Conservation (phyloP, 2,329 filamentous ascomycete species). For the Penicillium sp. region DNA sequence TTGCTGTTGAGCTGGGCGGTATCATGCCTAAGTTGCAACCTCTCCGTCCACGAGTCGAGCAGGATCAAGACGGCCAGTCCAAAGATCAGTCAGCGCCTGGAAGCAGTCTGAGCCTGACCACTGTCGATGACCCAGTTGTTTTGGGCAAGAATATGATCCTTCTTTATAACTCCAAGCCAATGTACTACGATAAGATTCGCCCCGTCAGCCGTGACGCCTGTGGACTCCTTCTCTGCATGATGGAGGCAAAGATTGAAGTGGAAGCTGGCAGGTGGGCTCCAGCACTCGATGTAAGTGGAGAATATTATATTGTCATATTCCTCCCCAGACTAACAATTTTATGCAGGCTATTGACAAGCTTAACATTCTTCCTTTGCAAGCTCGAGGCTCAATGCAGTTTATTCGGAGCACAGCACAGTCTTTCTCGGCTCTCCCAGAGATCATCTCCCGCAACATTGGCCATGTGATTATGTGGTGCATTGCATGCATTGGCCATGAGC, state of each 20-base stretch:
- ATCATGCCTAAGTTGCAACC: constrained; percentile 76
- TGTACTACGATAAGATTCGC: constrained; percentile 62
- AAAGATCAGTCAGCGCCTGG: constrained; percentile 21
- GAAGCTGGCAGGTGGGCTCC: constrained; percentile 59
- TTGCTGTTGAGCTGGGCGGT: constrained; percentile 82
- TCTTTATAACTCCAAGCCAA: constrained; percentile 61
- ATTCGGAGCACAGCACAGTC: constrained; percentile 79
- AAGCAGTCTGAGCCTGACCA: constrained; percentile 60
- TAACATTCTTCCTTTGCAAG: constrained; percentile 76
- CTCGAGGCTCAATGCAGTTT: constrained; percentile 69
- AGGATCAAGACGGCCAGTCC: constrained; percentile 18
- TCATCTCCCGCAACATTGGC: constrained; percentile 85
- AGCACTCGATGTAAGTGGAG: constrained; percentile 63
- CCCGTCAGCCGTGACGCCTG: constrained; percentile 59
- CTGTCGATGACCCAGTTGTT: constrained; percentile 65
- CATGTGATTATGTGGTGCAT: constrained; percentile 94
- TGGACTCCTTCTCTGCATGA: constrained; percentile 60
- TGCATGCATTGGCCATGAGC: constrained; percentile 76
- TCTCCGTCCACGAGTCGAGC: constrained; percentile 66
- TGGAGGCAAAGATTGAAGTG: constrained; percentile 60
- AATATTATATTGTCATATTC: background rate
- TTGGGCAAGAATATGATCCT: constrained; percentile 63
- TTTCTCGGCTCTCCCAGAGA: constrained; percentile 75
- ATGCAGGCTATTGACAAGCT: constrained; percentile 69
- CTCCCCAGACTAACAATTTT: constrained; percentile 9